Base-by-base conservation (phyloP, 1,139 yeast species). In the Yamadazyma blattariae region DNA sequence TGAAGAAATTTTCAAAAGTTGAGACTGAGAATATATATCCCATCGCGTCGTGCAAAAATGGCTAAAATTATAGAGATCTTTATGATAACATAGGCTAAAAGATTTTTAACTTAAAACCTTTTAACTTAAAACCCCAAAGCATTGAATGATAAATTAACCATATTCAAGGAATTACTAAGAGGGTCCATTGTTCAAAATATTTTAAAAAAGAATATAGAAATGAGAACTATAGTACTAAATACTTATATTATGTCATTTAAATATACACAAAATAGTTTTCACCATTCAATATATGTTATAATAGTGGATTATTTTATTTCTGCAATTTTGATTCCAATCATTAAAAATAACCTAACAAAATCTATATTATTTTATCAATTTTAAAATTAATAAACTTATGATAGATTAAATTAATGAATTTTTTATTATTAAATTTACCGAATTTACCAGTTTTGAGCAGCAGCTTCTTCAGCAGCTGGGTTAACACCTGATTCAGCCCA, bases 381-480 rank as follows among this genome's bases (percentile, higher is more conserved):
- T 17, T 17, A 17, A 17, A 17, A 5, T 17, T 17, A 5, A 17
- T 17, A 17, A 17, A 17, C 7, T 5, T 17, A 5, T 17, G 19
- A 17, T 5, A 17, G 7, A n/a, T n/a, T n/a, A 17, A 17, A 30
- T 23, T 22, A 30, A 23, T 31, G 10, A n/a, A 25, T 31, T 31
- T 21, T 24, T 25, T n/a, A 25, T 19, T 25, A 20, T n/a, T 31
- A 8, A 32, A 32, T 26, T 32, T 32, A 32, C 34, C 34, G 7
- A 32, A 32, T 26, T 32, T 32, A 32, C 34, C 34, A 32, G 14
- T 32, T 65, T 48, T 72, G 61, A 61, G 75, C 74, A 67, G 87
- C 94, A 62, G 88, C 85, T 77, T 82, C 83, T 71, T 82, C 89
- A 57, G 74, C 81, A 58, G 78, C 79, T 63, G 82, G 80, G 53